Conservation (phyloP, 345 rosid species). For the Eucalyptus rudis region DNA sequence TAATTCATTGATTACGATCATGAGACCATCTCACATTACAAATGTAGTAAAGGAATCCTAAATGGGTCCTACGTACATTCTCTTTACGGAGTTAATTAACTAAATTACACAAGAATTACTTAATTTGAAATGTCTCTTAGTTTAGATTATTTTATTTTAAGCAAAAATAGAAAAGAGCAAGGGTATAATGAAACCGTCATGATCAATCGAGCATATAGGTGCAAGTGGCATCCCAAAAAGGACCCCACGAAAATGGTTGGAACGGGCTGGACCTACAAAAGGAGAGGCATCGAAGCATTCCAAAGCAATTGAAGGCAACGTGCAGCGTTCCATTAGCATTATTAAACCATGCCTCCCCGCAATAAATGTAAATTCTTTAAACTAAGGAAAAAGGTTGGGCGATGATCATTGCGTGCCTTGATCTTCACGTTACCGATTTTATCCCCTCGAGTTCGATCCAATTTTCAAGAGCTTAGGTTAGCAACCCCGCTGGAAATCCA, state of each 20-base stretch:
- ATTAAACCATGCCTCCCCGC: not conserved
- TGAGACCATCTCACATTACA: not conserved
- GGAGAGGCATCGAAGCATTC: not conserved
- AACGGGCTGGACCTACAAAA: not conserved
- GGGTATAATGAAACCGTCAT: not conserved
- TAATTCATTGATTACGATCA: fast-evolving
- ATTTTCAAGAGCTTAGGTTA: not conserved
- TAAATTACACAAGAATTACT: not conserved
- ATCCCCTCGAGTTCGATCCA: not conserved
- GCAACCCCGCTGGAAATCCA: not conserved
- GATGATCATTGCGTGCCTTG: not conserved
- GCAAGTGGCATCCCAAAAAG: not conserved
- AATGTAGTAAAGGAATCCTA: not conserved
- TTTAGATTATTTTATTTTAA: not conserved
- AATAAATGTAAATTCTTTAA: not conserved
- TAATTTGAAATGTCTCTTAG: not conserved
- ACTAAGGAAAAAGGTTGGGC: not conserved
- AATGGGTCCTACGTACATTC: not conserved
- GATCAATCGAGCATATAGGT: not conserved
- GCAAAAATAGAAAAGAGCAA: not conserved
- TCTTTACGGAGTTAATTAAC: not conserved
- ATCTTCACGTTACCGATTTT: not conserved
- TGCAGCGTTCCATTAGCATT: not conserved
- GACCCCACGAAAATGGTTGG: not conserved
- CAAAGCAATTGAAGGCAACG: not conserved